These are phyloP conservation scores for Aspergillus udagawae DNA, from an alignment of 2,329 filamentous ascomycete genomes.

Conservation along the genomic window DNA sequence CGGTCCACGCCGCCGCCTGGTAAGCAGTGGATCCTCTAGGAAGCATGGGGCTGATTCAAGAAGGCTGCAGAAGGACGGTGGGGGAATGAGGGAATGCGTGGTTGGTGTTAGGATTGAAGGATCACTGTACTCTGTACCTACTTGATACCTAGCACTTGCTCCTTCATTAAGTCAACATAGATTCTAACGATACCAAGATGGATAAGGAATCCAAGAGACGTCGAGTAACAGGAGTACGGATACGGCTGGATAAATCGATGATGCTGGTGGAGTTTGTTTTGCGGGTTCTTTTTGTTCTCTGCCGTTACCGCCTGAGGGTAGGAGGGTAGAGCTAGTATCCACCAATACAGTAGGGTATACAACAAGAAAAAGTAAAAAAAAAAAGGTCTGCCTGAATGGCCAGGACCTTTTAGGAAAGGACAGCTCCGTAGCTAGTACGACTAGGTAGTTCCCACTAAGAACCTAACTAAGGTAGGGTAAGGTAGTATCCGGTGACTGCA, in stretches of 20 bases:
- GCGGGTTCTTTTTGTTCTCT: background rate
- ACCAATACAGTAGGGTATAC: background rate
- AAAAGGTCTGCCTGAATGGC: background rate
- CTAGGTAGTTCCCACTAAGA: background rate
- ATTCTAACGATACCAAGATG: background rate
- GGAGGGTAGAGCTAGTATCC: background rate
- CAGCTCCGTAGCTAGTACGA: background rate
- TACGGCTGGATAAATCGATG: background rate
- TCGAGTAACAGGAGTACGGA: background rate
- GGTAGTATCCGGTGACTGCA: background rate
- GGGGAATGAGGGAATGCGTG: slow-evolving; percentile 3
- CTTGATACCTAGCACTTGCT: background rate
- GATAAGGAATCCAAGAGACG: background rate
- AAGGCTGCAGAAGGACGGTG: slow-evolving; percentile 7
- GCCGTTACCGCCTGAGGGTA: background rate
- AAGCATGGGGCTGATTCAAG: slow-evolving; percentile 8
- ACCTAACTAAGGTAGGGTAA: background rate
- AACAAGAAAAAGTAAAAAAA: background rate
- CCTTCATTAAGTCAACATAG: background rate
- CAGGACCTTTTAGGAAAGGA: background rate
- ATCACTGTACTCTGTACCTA: background rate
- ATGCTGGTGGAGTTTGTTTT: background rate
- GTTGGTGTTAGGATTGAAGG: background rate
- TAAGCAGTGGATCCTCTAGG: slow-evolving; percentile 14
- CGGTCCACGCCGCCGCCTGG: slow-evolving; percentile 17